Evolutionary conservation across 2,329 filamentous ascomycete genomes (phyloP).

Genomic region (Fusarium fujikuroi): DNA sequence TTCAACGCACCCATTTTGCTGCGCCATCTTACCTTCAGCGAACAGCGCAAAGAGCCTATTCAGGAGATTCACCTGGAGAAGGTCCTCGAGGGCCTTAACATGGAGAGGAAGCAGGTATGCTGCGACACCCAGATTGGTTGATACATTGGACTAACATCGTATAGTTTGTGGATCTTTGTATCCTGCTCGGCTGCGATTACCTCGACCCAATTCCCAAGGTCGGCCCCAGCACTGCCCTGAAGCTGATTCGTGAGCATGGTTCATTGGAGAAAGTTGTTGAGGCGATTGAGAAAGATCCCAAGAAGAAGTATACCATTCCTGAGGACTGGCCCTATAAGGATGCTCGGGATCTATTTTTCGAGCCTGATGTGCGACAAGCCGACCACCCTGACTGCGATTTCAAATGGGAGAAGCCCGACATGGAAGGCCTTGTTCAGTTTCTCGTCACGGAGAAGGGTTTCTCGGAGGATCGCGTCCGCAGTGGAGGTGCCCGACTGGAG

Average conservation of each 20-base stretch:
- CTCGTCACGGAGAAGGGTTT: conserved; percentile 96
- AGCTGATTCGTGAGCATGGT: conserved; percentile 92
- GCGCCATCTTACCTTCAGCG: conserved; percentile 93
- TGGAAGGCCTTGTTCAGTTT: conserved; percentile 89
- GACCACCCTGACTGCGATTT: conserved; percentile 92
- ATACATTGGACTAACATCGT: conserved; percentile 13
- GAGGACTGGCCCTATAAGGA: conserved; percentile 98
- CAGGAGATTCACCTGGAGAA: conserved; percentile 92
- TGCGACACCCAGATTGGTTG: not conserved
- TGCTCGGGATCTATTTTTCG: conserved; percentile 89
- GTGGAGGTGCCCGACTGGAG: conserved; percentile 78
- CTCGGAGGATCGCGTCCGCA: conserved; percentile 91
- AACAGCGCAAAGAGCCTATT: conserved; percentile 97
- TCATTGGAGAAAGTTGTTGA: conserved; percentile 88
- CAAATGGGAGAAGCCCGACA: conserved; percentile 95
- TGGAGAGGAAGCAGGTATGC: conserved; percentile 84
- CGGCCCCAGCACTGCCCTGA: conserved; percentile 89
- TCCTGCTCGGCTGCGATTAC: conserved; percentile 97
- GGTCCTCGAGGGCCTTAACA: conserved; percentile 85
- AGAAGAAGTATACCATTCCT: conserved; percentile 84
- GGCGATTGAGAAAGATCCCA: conserved; percentile 77
- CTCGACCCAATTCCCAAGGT: conserved; percentile 96
- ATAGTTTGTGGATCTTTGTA: conserved; percentile 97
- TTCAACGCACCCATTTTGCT: conserved; percentile 93
- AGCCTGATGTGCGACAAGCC: conserved; percentile 86